phyloP scores from a whole-genome alignment of 208 protist genomes.

The Acanthamoeba castellanii region DNA sequence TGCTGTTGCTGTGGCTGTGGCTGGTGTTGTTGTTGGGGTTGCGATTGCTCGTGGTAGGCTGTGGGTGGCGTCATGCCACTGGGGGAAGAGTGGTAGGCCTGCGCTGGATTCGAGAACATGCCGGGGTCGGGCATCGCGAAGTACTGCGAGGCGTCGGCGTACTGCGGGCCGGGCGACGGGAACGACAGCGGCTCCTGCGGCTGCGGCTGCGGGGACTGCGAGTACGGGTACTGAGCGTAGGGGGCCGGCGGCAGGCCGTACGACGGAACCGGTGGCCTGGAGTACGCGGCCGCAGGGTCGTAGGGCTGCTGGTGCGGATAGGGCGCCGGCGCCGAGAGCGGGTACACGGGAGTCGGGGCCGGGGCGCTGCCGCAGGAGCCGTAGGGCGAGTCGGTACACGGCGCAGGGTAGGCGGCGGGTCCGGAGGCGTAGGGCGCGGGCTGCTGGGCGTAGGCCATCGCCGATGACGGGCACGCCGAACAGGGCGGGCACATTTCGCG shows the following conservation, averaged over 20 bases:
- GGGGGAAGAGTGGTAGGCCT: neutral
- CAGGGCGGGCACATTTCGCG: neutral
- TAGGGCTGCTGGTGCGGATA: neutral
- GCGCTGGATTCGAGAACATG: neutral
- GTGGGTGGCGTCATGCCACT: too few species aligned
- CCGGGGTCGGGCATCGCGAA: neutral
- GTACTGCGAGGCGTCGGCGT: constrained; percentile 5
- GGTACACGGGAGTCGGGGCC: neutral
- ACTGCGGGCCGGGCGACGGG: neutral
- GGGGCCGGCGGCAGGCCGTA: neutral
- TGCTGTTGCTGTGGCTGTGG: too few species aligned
- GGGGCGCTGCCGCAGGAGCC: neutral
- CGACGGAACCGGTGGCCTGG: neutral
- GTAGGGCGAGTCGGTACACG: neutral
- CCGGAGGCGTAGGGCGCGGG: neutral
- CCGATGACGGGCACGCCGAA: neutral
- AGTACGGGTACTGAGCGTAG: neutral
- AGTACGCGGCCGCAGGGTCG: neutral
- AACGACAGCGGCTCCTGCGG: neutral
- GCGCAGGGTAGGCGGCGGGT: neutral
- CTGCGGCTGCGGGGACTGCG: neutral
- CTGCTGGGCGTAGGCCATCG: neutral
- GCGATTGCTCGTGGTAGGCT: too few species aligned
- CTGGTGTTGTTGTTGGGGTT: neutral
- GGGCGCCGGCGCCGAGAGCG: neutral